Evolutionary conservation across 2,329 filamentous ascomycete species (phyloP).

Genomic region (Orbilia quercus): DNA sequence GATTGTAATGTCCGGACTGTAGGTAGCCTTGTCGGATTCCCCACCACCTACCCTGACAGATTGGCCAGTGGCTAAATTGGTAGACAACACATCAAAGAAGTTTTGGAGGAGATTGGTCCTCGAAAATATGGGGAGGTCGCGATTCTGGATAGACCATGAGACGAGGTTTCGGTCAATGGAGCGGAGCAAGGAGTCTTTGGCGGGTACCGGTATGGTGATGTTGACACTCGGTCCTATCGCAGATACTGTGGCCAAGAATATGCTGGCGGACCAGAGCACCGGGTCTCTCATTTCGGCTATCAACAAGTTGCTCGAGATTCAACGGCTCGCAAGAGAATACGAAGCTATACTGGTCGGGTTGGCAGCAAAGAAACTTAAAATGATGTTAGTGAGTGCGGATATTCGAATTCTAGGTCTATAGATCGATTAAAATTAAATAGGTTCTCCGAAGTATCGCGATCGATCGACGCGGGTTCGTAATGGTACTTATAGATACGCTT

Average conservation of each 20-base stretch:
- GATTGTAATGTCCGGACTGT: conserved; percentile 24
- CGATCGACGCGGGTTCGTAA: too few species aligned
- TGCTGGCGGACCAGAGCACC: not conserved
- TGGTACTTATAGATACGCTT: too few species aligned
- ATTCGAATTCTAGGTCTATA: too few species aligned
- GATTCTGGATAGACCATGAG: conserved; percentile 46
- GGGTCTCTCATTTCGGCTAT: too few species aligned
- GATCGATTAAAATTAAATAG: too few species aligned
- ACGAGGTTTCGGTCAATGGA: conserved; percentile 41
- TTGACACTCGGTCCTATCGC: conserved; percentile 10
- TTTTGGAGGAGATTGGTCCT: conserved; percentile 18
- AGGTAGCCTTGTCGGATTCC: conserved; percentile 44
- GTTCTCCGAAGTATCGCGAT: too few species aligned
- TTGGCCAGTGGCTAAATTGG: conserved; percentile 27
- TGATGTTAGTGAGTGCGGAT: too few species aligned
- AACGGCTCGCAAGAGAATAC: too few species aligned
- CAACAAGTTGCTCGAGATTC: too few species aligned
- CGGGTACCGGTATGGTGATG: conserved; percentile 30
- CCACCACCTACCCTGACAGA: conserved; percentile 32
- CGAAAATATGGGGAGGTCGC: conserved; percentile 41
- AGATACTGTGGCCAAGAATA: not conserved
- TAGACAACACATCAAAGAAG: conserved; percentile 24
- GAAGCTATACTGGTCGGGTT: too few species aligned
- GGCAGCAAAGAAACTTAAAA: too few species aligned
- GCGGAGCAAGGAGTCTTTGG: conserved; percentile 22